Conservation (phyloP, 441 rosid genomes). For the Adansonia grandidieri region DNA sequence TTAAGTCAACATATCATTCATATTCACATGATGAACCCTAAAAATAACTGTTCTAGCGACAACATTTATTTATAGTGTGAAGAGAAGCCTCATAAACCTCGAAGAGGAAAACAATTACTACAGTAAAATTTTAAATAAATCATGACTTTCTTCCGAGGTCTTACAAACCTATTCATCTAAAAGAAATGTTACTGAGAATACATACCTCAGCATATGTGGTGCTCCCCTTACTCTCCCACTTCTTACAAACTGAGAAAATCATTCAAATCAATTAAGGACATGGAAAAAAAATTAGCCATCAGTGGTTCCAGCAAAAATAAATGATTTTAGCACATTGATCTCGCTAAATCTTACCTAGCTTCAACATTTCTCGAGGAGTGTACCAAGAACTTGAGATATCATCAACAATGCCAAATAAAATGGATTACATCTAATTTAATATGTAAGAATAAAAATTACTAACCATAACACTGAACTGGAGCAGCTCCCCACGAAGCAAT, state of each 20-base stretch:
- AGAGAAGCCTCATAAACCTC: neutral
- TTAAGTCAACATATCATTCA: neutral
- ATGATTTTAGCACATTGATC: neutral
- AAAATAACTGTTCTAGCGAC: neutral
- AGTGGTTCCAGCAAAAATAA: neutral
- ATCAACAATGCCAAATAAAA: neutral
- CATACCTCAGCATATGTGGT: slow-evolving; percentile 60
- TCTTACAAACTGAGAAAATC: slow-evolving; percentile 50
- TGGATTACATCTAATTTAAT: neutral
- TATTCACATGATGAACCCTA: neutral
- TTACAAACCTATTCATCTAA: neutral
- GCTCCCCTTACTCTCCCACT: slow-evolving; percentile 56
- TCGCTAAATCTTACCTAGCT: neutral
- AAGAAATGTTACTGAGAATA: neutral
- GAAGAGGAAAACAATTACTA: slow-evolving; percentile 5
- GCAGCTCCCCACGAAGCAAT: slow-evolving; percentile 45
- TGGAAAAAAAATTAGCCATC: neutral
- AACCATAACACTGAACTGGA: slow-evolving; percentile 47
- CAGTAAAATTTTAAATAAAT: neutral
- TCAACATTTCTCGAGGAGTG: neutral
- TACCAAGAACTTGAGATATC: neutral
- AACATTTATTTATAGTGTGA: slow-evolving; percentile 5
- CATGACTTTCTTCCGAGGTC: neutral
- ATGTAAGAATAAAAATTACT: slow-evolving; percentile 24
- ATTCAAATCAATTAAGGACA: neutral